Base-by-base conservation (phyloP, 2,329 filamentous ascomycete species). In the Aspergillus sp. region DNA sequence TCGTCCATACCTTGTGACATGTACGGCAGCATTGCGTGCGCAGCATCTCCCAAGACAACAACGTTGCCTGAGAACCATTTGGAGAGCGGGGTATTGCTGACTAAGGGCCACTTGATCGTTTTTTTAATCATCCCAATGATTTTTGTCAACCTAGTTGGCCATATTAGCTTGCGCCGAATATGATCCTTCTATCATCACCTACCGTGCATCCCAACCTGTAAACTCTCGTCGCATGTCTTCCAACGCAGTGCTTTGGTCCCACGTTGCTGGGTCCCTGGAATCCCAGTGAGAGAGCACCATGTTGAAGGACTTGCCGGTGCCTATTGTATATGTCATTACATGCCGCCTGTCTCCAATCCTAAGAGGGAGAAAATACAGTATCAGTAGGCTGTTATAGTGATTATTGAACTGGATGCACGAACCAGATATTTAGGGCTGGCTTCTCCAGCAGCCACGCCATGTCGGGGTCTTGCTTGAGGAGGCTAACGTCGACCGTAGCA, bases 231-330 rank as follows among this genome's bases (percentile, higher is more conserved):
- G 64, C 74, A 75, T 76, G 22, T 76, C 70, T 2, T 57, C 56
- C 9, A 77, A 48, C 7, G 69, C 40, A 56, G 64, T 49, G 11
- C 44, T 39, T 39, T 60, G 12, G 57, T 66, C 68, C 71, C 74
- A 5, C 4, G 66, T 70, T 2, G 62, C 54, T 0, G 74, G 70
- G 33, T 78, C 71, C 0, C 65, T 66, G 5, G 65, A 49, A 59
- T 80, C 78, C 8, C 67, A 67, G 59, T 80, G 77, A 5, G 75
- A 79, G 0, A 80, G 64, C 0, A 80, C 78, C 74, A 80, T 76
- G 59, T 80, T 80, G 66, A 80, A 80, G 0, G 75, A 69, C 45
- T 75, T 71, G 2, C 77, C 76, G 1, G 66, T 68, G 1, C 75
- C 70, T 9, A 81, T 81, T 0, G 77, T 61, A 41, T 68, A 68